Conservation (phyloP, 2,329 filamentous ascomycete genomes). For the Colletotrichum viniferum region DNA sequence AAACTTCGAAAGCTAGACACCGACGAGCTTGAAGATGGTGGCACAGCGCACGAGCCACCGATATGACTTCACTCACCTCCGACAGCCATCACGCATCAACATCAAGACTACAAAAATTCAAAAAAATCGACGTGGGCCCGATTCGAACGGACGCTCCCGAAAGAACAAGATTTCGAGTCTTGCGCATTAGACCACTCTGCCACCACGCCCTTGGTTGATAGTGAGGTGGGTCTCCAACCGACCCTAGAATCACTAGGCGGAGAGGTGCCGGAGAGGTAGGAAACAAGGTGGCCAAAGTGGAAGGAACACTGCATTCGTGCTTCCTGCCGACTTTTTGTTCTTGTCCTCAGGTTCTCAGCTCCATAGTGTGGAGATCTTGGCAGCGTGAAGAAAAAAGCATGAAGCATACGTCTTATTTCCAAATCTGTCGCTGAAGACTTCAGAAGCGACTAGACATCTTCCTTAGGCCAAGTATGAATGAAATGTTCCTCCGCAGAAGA, state of each 20-base stretch:
- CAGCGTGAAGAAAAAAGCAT: too few species aligned
- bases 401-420: not conserved
- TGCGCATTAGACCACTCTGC: constrained; percentile 22
- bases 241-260: not conserved
- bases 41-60: not conserved
- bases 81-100: not conserved
- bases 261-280: not conserved
- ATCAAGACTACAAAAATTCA: not conserved
- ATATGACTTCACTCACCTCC: not conserved
- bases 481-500: not conserved
- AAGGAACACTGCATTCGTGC: not conserved
- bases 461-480: too few species aligned
- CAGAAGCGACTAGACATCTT: too few species aligned
- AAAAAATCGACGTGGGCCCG: constrained; percentile 26
- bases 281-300: not conserved
- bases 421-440: rapidly evolving
- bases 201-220: constrained; percentile 17
- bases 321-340: too few species aligned
- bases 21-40: rapidly evolving
- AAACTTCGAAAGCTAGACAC: rapidly evolving
- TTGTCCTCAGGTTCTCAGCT: too few species aligned
- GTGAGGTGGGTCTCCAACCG: rapidly evolving
- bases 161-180: constrained; percentile 31
- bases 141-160: constrained; percentile 32
- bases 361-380: too few species aligned